phyloP scores from a whole-genome alignment of 2,329 filamentous ascomycete species.

The Epichloe sp. region DNA sequence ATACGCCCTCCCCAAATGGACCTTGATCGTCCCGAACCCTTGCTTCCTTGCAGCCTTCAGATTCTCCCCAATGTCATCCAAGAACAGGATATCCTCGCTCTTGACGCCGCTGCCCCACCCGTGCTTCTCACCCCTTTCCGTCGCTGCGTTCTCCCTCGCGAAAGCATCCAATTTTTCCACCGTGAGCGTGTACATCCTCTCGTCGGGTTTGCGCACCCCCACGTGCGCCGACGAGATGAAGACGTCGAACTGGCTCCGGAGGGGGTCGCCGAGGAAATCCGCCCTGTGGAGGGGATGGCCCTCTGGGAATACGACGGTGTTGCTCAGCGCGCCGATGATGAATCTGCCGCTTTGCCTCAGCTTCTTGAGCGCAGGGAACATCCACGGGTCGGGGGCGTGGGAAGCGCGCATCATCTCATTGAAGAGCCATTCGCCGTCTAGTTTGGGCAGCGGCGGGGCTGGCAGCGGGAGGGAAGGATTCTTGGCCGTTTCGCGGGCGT shows the following conservation, averaged over 20 bases:
- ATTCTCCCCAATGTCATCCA: slow-evolving; percentile 93
- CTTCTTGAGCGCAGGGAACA: slow-evolving; percentile 67
- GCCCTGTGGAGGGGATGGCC: slow-evolving; percentile 52
- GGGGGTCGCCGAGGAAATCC: slow-evolving; percentile 38
- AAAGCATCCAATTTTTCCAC: slow-evolving; percentile 52
- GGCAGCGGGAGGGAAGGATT: slow-evolving; percentile 24
- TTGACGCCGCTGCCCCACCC: slow-evolving; percentile 39
- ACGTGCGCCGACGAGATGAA: slow-evolving; percentile 81
- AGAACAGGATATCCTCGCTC: slow-evolving; percentile 62
- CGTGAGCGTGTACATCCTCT: slow-evolving; percentile 65
- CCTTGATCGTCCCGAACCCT: slow-evolving; percentile 77
- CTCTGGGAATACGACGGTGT: slow-evolving; percentile 76
- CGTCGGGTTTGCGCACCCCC: slow-evolving; percentile 77
- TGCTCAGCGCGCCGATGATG: slow-evolving; percentile 72
- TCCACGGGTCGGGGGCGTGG: slow-evolving; percentile 64
- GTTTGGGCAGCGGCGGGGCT: slow-evolving; percentile 50
- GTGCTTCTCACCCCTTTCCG: slow-evolving; percentile 22
- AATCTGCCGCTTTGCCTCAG: slow-evolving; percentile 52
- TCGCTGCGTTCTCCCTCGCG: slow-evolving; percentile 36
- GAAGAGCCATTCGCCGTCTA: slow-evolving; percentile 73
- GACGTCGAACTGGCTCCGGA: slow-evolving; percentile 64
- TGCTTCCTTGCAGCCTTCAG: slow-evolving; percentile 62
- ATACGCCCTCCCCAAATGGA: slow-evolving; percentile 61
- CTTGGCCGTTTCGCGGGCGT: slow-evolving; percentile 29
- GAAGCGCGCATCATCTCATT: slow-evolving; percentile 79